Percentiles rank a stretch among this genome's conserved stretches.
These are phyloP conservation scores for Fusarium haematococcum DNA, from an alignment of 2,329 filamentous ascomycete species.

Conservation along the genomic window DNA sequence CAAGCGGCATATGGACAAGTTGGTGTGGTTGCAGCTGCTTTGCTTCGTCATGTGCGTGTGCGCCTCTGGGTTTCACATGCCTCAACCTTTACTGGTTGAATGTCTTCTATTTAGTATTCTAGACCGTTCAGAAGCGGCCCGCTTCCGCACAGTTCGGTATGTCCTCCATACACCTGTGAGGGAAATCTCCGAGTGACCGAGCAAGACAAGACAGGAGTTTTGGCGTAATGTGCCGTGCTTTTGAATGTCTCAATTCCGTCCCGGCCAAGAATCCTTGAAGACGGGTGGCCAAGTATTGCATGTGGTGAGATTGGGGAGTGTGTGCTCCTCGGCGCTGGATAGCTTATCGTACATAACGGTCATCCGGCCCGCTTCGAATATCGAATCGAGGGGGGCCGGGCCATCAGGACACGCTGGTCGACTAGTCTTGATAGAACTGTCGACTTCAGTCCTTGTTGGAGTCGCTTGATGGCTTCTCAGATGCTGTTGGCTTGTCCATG, in stretches of 20 bases:
- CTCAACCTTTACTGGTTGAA: background rate
- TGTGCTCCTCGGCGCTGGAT: background rate
- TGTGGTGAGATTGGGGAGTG: background rate
- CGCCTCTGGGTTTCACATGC: background rate
- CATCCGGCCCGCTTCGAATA: background rate
- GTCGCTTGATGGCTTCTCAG: constrained; percentile 17
- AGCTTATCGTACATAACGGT: constrained; percentile 34
- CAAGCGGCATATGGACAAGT: background rate
- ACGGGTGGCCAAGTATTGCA: background rate
- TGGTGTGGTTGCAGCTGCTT: background rate
- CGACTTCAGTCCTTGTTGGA: constrained; percentile 24
- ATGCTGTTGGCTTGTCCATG: constrained; percentile 46
- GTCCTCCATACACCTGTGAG: background rate
- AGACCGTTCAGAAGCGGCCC: background rate
- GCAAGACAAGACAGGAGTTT: background rate
- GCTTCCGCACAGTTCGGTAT: background rate
- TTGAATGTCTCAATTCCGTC: background rate
- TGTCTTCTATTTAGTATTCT: background rate
- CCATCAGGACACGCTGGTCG: background rate
- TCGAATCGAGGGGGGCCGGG: background rate
- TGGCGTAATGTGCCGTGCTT: background rate
- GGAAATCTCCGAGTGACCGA: background rate
- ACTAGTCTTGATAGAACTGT: background rate
- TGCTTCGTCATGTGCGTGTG: background rate
- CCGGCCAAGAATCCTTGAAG: background rate